Conservation (phyloP, 768 basidiomycete species). For the Tricholoma bakamatsutake region DNA sequence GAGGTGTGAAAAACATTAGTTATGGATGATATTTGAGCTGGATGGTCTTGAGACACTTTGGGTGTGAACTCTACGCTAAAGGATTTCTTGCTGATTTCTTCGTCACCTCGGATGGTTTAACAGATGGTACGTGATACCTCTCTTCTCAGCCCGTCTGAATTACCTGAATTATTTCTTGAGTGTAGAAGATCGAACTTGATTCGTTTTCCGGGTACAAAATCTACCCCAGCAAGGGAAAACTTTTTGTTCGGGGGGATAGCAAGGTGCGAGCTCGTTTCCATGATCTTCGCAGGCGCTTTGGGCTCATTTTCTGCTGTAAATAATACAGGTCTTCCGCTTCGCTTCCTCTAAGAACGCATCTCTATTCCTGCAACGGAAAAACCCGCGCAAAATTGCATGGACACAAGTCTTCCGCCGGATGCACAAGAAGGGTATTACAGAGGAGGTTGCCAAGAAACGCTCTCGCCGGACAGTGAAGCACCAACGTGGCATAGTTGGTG, state of each 20-base stretch:
- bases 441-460: constrained; percentile 99
- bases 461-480: constrained; percentile 95
- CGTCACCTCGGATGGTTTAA: constrained; percentile 8
- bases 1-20: constrained; percentile 10
- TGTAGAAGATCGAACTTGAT: constrained; percentile 96
- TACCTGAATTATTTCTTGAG: constrained; percentile 22
- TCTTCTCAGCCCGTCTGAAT: neutral
- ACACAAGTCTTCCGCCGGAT: constrained; percentile 89
- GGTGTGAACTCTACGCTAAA: constrained; percentile 29
- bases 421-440: constrained; percentile 99
- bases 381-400: constrained; percentile 99
- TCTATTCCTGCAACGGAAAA: constrained; percentile 98
- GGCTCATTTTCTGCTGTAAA: neutral
- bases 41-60: constrained; percentile 29
- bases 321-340: constrained; percentile 87
- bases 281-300: neutral
- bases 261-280: constrained; percentile 52
- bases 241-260: constrained; percentile 93
- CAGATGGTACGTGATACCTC: constrained; percentile 36
- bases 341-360: constrained; percentile 88
- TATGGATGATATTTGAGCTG: constrained; percentile 27
- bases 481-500: constrained; percentile 97
- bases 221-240: constrained; percentile 96
- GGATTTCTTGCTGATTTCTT: neutral
- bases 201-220: constrained; percentile 96